Evolutionary conservation across 2,329 filamentous ascomycete genomes (phyloP).

Genomic region (Dothideomycetes sp.): DNA sequence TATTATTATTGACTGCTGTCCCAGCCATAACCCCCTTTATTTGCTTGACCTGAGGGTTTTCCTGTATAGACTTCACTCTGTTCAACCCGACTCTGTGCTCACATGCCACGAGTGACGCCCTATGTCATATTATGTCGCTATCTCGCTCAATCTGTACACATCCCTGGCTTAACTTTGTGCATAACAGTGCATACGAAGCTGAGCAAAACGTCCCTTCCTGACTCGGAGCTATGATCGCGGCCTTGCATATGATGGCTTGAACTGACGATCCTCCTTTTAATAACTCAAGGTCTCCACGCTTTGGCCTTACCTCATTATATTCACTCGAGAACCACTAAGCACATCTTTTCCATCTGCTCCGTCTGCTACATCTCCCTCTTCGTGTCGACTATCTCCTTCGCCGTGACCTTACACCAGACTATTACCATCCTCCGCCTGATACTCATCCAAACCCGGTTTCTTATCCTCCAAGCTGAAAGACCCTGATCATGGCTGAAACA

Average conservation of each 20-base stretch:
- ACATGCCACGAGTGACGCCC: not conserved
- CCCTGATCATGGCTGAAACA: conserved; percentile 7
- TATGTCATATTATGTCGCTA: conserved; percentile 1
- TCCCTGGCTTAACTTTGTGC: not conserved
- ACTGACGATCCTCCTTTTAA: conserved; percentile 11
- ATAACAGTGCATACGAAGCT: not conserved
- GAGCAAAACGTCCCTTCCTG: conserved; percentile 1
- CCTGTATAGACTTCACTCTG: not conserved
- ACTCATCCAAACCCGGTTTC: not conserved
- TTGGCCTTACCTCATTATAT: not conserved
- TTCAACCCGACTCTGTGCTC: not conserved
- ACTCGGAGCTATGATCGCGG: conserved; percentile 2
- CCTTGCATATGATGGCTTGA: conserved; percentile 4
- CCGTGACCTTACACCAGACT: not conserved
- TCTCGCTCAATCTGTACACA: not conserved
- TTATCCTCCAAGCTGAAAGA: not conserved
- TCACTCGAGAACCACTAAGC: not conserved
- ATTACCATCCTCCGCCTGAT: not conserved
- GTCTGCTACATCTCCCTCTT: not conserved
- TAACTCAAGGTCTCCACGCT: not conserved
- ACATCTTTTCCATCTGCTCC: not conserved
- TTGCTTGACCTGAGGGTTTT: no score
- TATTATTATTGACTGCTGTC: no score
- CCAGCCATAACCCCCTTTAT: no score
- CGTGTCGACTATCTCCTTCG: not conserved